Evolutionary conservation across 2,329 filamentous ascomycete genomes (phyloP).

Genomic region (Truncatella angustata): DNA sequence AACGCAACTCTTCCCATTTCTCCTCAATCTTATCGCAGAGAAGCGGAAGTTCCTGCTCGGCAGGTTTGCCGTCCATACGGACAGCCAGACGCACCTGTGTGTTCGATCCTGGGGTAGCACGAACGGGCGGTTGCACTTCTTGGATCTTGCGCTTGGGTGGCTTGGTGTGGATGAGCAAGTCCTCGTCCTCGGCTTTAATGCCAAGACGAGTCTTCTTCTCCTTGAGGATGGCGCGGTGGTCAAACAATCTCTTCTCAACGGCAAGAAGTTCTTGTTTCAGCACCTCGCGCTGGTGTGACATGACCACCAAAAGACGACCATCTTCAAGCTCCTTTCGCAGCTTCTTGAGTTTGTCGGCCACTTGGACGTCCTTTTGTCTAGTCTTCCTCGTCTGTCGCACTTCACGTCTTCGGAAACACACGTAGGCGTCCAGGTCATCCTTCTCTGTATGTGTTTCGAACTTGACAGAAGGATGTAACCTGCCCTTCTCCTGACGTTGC

Average conservation of each 20-base stretch:
- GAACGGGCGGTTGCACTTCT: constrained; percentile 58
- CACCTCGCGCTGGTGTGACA: constrained; percentile 77
- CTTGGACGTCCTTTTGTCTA: constrained; percentile 86
- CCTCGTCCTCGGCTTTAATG: constrained; percentile 90
- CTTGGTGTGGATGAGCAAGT: constrained; percentile 86
- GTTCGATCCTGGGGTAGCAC: constrained; percentile 57
- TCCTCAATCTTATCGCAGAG: constrained; percentile 76
- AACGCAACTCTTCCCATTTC: constrained; percentile 76
- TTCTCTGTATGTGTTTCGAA: constrained; percentile 93
- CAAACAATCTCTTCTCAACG: constrained; percentile 75
- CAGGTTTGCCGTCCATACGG: constrained; percentile 65
- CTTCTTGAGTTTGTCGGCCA: constrained; percentile 90
- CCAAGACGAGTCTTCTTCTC: constrained; percentile 83
- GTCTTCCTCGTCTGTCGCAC: constrained; percentile 94
- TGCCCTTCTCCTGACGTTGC: constrained; percentile 66
- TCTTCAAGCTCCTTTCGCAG: constrained; percentile 89
- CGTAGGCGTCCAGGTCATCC: constrained; percentile 94
- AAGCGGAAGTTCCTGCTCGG: constrained; percentile 72
- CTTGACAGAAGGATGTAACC: constrained; percentile 78
- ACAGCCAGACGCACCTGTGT: constrained; percentile 68
- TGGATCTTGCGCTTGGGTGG: constrained; percentile 60
- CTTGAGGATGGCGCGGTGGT: constrained; percentile 79
- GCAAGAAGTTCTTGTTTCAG: constrained; percentile 75
- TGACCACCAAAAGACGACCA: constrained; percentile 73
- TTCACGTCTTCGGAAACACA: constrained; percentile 95